Conservation (phyloP, 1,284 basidiomycete genomes). For the Puccinia horiana region DNA sequence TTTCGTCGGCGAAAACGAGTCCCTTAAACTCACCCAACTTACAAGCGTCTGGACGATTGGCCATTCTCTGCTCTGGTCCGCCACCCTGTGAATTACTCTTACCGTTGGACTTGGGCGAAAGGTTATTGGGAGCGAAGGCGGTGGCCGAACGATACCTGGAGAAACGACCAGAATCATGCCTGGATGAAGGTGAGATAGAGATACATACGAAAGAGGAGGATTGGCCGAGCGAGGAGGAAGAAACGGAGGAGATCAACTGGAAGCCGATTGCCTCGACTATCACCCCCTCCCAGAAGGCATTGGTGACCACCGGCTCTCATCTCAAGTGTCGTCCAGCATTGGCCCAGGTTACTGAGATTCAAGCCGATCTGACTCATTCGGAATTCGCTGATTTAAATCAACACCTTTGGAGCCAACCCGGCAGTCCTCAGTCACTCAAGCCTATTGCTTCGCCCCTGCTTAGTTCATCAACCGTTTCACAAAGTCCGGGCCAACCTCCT, state of each 20-base stretch:
- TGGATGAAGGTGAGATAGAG: background rate
- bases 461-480: background rate
- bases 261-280: background rate
- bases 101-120: conserved; percentile 7
- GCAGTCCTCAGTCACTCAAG: background rate
- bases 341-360: background rate
- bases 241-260: background rate
- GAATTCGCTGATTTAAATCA: background rate
- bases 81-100: conserved; percentile 6
- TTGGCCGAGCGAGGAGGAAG: background rate
- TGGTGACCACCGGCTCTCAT: background rate
- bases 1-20: conserved; percentile 14
- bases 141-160: conserved; percentile 19
- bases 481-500: background rate
- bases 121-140: conserved; percentile 8
- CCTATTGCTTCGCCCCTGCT: background rate
- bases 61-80: background rate
- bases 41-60: conserved; percentile 8
- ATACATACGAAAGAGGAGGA: background rate
- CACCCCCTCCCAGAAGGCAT: background rate
- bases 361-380: background rate
- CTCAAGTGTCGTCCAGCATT: conserved; percentile 3
- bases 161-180: background rate
- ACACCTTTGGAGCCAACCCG: background rate
- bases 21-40: conserved; percentile 5